phyloP scores from a whole-genome alignment of 192 early-diverging fungal species.

The Gonapodya sp. region DNA sequence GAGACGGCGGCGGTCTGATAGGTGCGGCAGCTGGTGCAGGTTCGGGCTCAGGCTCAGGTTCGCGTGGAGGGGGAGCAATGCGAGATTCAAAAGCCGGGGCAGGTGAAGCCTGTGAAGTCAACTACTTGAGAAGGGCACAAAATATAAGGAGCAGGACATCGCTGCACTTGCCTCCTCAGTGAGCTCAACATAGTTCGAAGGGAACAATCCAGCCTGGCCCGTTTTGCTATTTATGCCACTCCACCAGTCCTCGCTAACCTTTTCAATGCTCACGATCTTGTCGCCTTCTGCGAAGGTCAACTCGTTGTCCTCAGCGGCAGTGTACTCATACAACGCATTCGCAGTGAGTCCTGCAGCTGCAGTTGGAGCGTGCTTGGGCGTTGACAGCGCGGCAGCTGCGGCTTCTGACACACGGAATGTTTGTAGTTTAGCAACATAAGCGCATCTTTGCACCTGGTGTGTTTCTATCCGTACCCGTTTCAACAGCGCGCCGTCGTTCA shows the following conservation, averaged over 20 bases:
- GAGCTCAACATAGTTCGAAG: neutral
- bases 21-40: constrained; percentile 11
- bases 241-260: constrained; percentile 90
- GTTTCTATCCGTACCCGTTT: neutral
- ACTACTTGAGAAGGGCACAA: too few species aligned
- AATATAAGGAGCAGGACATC: neutral
- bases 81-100: constrained; percentile 6
- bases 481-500: constrained; percentile 2
- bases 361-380: neutral
- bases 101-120: constrained; percentile 14
- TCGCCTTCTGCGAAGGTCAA: constrained; percentile 70
- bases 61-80: constrained; percentile 16
- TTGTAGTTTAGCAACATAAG: neutral
- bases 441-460: too few species aligned
- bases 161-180: neutral
- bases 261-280: constrained; percentile 65
- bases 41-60: constrained; percentile 19
- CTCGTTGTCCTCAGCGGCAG: constrained; percentile 79
- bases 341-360: constrained; percentile 1
- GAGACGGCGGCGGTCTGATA: neutral
- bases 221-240: constrained; percentile 37
- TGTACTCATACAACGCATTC: constrained; percentile 60
- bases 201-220: neutral
- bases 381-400: neutral
- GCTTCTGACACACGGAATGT: constrained; percentile 7